Percentiles rank a stretch among this genome's conserved stretches.
Conservation (phyloP, 2,329 filamentous ascomycete genomes). For the Calonectria honghensis region DNA sequence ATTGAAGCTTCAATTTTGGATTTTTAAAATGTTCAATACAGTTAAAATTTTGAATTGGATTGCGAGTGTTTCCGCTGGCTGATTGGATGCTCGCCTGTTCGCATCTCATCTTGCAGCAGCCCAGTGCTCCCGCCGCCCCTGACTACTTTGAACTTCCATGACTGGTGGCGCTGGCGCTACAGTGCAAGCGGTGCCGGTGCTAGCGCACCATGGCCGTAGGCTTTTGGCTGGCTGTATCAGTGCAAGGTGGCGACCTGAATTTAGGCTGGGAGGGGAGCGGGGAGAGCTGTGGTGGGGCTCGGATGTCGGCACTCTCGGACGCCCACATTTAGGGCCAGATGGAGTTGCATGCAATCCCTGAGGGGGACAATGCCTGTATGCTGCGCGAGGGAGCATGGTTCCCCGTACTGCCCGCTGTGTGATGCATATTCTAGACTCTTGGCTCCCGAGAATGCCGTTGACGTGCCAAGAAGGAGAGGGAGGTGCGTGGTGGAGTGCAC, state of each 20-base stretch:
- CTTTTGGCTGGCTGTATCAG: constrained; percentile 6
- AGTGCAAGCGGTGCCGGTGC: background rate
- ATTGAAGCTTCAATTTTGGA: background rate
- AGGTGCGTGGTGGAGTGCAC: background rate
- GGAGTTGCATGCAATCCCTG: background rate
- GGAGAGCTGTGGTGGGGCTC: background rate
- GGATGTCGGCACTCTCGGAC: constrained; percentile 18
- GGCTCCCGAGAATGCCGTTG: constrained; percentile 7
- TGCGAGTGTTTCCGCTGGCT: background rate
- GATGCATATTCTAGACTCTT: constrained; percentile 23
- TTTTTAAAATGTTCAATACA: background rate
- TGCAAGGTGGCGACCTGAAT: background rate
- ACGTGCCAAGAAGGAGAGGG: constrained; percentile 1
- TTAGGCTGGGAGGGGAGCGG: background rate
- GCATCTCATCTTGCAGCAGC: background rate
- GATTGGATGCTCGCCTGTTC: background rate
- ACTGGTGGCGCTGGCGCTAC: constrained; percentile 4
- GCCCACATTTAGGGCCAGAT: constrained; percentile 27
- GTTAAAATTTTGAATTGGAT: background rate
- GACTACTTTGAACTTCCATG: background rate
- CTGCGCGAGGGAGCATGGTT: constrained; percentile 17
- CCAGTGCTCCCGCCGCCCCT: constrained; percentile 1
- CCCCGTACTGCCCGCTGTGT: constrained; percentile 9
- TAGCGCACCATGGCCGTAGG: background rate
- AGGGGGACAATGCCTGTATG: constrained; percentile 3